Evolutionary conservation across 495 filamentous ascomycete species (phyloP).

Genomic region (Daldinia childiae): DNA sequence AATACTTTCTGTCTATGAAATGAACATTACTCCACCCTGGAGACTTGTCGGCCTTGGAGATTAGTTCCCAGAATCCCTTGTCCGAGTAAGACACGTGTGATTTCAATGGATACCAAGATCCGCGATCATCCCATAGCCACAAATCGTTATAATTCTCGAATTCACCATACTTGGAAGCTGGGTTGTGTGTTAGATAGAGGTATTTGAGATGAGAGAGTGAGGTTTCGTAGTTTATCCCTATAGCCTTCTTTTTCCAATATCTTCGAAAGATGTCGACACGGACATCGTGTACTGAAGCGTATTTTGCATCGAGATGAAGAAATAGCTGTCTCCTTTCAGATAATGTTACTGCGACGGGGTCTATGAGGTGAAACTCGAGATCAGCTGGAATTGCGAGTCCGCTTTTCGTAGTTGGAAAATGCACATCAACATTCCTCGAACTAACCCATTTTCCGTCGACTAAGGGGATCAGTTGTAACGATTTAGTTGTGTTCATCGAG

Average conservation of each 20-base stretch:
- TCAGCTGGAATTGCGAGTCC: constrained; percentile 43
- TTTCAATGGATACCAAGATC: background rate
- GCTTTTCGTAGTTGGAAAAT: constrained; percentile 31
- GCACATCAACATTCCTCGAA: constrained; percentile 13
- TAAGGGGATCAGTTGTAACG: constrained; percentile 30
- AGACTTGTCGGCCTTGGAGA: constrained; percentile 11
- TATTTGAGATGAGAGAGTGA: constrained; percentile 45
- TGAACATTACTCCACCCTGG: constrained; percentile 6
- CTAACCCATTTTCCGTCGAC: constrained; percentile 28
- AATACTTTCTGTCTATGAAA: constrained; percentile 35
- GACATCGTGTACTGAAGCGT: background rate
- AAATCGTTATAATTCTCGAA: background rate
- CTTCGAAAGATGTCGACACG: constrained; percentile 5
- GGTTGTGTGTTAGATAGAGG: constrained; percentile 45
- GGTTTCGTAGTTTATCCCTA: constrained; percentile 9
- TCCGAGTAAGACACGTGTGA: background rate
- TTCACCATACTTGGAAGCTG: background rate
- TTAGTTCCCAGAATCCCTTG: constrained; percentile 24
- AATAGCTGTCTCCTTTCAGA: constrained; percentile 43
- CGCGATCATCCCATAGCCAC: constrained; percentile 13
- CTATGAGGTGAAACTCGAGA: constrained; percentile 30
- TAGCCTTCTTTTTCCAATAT: background rate
- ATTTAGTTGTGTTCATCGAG: background rate
- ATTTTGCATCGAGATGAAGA: constrained; percentile 37
- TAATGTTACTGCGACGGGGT: constrained; percentile 22